Percentiles rank a stretch among this genome's conserved stretches.
phyloP scores from a whole-genome alignment of 2,329 filamentous ascomycete species.

The Paraphaeosphaeria minitans region DNA sequence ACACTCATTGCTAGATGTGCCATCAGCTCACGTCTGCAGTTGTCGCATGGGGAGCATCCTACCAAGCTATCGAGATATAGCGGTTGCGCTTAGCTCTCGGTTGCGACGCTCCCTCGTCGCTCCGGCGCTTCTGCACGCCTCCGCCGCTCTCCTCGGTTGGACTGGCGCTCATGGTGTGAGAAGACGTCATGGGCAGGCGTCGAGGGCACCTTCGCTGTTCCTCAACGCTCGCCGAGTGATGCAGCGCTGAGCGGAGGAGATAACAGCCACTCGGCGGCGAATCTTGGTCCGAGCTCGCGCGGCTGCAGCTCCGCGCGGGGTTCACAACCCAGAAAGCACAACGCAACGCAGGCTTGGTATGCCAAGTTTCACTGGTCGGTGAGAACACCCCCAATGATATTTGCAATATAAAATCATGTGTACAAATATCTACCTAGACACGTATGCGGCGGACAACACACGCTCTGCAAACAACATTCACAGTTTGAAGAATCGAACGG shows the following conservation, averaged over 20 bases:
- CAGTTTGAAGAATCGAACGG: too few relatives aligned
- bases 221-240: not conserved
- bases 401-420: not conserved
- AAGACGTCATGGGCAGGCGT: not conserved
- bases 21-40: conserved; percentile 17
- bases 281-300: conserved; percentile 5
- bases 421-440: too few relatives aligned
- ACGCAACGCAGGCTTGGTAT: not conserved
- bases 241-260: conserved; percentile 4
- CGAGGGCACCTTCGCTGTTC: not conserved
- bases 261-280: conserved; percentile 7
- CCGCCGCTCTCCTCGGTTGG: conserved; percentile 31
- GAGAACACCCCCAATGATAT: not conserved
- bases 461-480: too few relatives aligned
- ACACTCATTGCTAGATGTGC: conserved; percentile 62
- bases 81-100: conserved; percentile 67
- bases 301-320: conserved; percentile 3
- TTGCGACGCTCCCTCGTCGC: conserved; percentile 51
- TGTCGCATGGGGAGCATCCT: conserved; percentile 40
- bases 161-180: conserved; percentile 32
- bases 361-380: not conserved
- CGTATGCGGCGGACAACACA: too few relatives aligned
- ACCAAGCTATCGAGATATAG: conserved; percentile 71
- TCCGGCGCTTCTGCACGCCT: conserved; percentile 49
- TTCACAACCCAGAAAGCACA: not conserved